Evolutionary conservation across 1,284 basidiomycete species (phyloP), one percentile per base, ranked within the genome.

Genomic region (Kwoniella shivajii): DNA sequence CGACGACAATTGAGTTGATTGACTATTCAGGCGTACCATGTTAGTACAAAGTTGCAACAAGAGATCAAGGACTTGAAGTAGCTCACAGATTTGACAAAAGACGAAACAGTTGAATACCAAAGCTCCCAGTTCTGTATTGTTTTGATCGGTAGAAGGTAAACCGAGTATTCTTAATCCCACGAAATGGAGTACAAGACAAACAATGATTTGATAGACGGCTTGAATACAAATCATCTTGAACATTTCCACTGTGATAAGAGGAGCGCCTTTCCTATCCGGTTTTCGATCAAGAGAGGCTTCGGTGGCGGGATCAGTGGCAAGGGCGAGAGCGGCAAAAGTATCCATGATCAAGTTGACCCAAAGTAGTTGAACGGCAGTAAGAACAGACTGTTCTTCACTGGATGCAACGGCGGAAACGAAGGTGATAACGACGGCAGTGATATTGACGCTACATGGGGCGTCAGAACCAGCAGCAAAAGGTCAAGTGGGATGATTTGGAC

Each of bases 21-120:
- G 80, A 81, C 72, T 74, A 50, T 26, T 30, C 3, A 34, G 18
- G 33, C 13, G 30, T 3, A 10, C 38, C 4, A 16, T 33, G 38
- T 49, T 26, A 63, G 46, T n/a, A n/a, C n/a, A n/a, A n/a, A n/a
- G n/a, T n/a, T n/a, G 1, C 3, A 13, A 11, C 22, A 13, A 3
- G 29, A 5, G 20, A 39, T 31, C 6, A 20, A 9, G 42, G 27
- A 18, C 6, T 18, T 9, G 6, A 33, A 22, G 29, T 14, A 2
- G 55, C 62, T 50, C 27, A 64, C 63, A 91, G 66, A 97, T 92
- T 75, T 96, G 92, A 48, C 90, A 91, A 78, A 97, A 98, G 43
- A 99, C 95, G 71, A 97, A 99, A 16, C 87, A 68, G 74, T 98
- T 99, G 86, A 99, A 99, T 38, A 97, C 89, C 13, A 98, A 81